phyloP scores from a whole-genome alignment of 345 rosid genomes.

The Salix udensis region DNA sequence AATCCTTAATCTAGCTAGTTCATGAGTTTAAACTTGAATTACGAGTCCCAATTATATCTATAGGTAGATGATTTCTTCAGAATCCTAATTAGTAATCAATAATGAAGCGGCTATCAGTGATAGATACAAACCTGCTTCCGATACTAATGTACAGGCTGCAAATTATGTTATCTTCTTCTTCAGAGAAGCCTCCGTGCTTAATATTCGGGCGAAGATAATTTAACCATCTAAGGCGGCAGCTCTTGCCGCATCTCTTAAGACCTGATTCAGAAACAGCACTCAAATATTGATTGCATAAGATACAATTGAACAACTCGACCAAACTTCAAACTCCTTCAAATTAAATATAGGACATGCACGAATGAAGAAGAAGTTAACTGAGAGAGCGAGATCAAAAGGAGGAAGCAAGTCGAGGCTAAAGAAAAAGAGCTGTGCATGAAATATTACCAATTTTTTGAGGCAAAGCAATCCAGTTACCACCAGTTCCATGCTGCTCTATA shows the following conservation, averaged over 20 bases:
- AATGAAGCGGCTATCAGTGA: no score
- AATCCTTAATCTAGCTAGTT: no score
- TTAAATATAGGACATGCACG: no score
- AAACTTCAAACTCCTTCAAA: no score
- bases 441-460: slow-evolving; percentile 30
- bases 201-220: slow-evolving; percentile 36
- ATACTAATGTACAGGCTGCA: slow-evolving; percentile 35
- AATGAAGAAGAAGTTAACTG: background rate
- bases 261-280: slow-evolving; percentile 10
- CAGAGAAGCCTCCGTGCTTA: slow-evolving; percentile 35
- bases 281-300: background rate
- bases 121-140: slow-evolving; percentile 26
- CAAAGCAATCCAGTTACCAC: slow-evolving; percentile 39
- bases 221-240: slow-evolving; percentile 34
- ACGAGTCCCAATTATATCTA: no score
- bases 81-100: no score
- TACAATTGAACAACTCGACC: background rate
- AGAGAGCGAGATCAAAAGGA: background rate
- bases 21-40: no score
- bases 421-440: background rate
- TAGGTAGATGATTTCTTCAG: no score
- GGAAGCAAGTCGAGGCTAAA: background rate
- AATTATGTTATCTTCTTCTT: slow-evolving; percentile 33
- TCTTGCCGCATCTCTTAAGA: slow-evolving; percentile 35
- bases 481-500: slow-evolving; percentile 32